A percentile compares a stretch with the other conserved stretches of the same genome.
These are phyloP conservation scores for Paramecium sexaurelia DNA, from an alignment of 73 alveolate genomes.

Conservation along the genomic window DNA sequence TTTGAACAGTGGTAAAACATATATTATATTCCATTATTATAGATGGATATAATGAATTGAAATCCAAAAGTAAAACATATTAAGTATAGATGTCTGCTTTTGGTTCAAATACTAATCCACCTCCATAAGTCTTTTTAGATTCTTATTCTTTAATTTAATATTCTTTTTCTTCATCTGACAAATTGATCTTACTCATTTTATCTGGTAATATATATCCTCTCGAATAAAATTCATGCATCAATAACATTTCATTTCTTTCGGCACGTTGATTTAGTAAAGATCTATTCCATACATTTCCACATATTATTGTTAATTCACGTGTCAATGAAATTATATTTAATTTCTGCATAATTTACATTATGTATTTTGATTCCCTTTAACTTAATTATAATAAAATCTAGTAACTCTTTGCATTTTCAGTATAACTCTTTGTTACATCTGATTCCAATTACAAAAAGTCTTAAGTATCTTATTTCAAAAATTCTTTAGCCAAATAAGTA, in stretches of 20 bases:
- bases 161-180: conserved; percentile 71
- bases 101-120: conserved; percentile 98
- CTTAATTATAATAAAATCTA: conserved; percentile 78
- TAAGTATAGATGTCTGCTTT: conserved; percentile 97
- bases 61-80: conserved; percentile 96
- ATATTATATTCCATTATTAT: conserved; percentile 98
- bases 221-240: conserved; percentile 94
- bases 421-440: conserved; percentile 74
- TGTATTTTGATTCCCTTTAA: conserved; percentile 82
- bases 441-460: conserved; percentile 87
- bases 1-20: conserved; percentile 98
- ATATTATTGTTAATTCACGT: conserved; percentile 95
- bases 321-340: conserved; percentile 94
- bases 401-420: conserved; percentile 71
- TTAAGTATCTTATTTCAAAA: conserved; percentile 77
- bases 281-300: conserved; percentile 99
- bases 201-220: conserved; percentile 47
- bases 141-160: conserved; percentile 73
- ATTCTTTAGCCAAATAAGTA: conserved; percentile 81
- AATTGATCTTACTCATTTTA: conserved; percentile 77
- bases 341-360: conserved; percentile 81
- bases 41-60: conserved; percentile 99
- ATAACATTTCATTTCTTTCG: conserved; percentile 97
- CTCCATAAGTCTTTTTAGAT: conserved; percentile 93
- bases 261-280: conserved; percentile 99